phyloP scores from a whole-genome alignment of 1,284 basidiomycete species.

The Mixia osmundae region DNA sequence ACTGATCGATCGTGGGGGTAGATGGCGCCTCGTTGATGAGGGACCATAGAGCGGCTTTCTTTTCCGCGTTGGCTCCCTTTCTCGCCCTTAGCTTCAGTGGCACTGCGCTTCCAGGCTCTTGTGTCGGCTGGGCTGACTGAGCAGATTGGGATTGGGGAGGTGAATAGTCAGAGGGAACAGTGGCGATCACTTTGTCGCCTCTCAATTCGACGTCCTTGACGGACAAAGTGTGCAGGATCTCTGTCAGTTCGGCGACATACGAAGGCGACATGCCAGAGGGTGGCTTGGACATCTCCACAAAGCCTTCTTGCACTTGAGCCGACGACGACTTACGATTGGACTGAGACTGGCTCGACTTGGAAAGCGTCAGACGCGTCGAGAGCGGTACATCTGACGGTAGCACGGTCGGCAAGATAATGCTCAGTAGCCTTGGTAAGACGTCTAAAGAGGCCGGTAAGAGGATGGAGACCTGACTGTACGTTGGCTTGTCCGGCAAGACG shows the following conservation, averaged over 20 bases:
- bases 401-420: conserved; percentile 22
- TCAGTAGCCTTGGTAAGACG: conserved; percentile 5
- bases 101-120: too few species aligned
- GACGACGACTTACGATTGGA: too few species aligned
- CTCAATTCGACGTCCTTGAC: neutral
- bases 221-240: conserved; percentile 27
- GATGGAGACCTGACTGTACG: too few species aligned
- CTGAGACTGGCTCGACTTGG: too few species aligned
- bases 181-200: neutral
- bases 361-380: too few species aligned
- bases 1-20: conserved; percentile 45
- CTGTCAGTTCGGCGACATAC: neutral
- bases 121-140: too few species aligned
- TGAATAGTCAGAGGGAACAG: conserved; percentile 26
- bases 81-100: conserved; percentile 24
- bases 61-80: conserved; percentile 19
- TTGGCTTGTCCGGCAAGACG: too few species aligned
- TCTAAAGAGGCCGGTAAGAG: conserved; percentile 3
- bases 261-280: too few species aligned
- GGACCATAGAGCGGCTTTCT: conserved; percentile 46
- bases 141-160: conserved; percentile 35
- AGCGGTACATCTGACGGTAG: too few species aligned
- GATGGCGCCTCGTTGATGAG: conserved; percentile 31
- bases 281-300: too few species aligned
- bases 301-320: too few species aligned